Base-by-base conservation (phyloP, 2,329 filamentous ascomycete species). In the Lomentospora prolificans region DNA sequence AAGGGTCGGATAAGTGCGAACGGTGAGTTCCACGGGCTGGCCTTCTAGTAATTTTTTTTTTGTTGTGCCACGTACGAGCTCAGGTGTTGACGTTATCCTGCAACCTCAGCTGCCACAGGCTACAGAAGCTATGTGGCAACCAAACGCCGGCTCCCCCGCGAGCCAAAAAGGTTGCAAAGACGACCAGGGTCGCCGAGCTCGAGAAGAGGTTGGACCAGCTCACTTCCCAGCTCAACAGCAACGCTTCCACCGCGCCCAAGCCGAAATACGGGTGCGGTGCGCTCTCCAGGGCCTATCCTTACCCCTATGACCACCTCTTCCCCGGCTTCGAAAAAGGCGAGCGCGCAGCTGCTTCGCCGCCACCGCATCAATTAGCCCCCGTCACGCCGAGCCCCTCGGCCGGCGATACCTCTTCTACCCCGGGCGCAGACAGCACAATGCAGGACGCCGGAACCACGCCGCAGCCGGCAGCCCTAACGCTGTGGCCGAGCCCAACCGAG, bases 181-280 rank as follows among this genome's bases (percentile, higher is more conserved):
- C 74, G 14, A 78, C 74, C 17, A 68, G 75, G 50, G 75, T 79
- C 41, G 71, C 75, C 17, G 75, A 78, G 64, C 68, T 79, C 9
- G 76, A 79, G 64, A 74, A 73, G 63, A 69, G 75, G 1, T 68
- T 79, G 1, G 70, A 78, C 57, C 73, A 77, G 62, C 66, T 79
- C 56, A 75, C 74, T 2, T 72, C 72, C 1, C 72, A 75, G 52
- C 68, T 78, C 44, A 68, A 71, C 58, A 62, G 62, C 9, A 62
- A 61, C 30, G 53, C 57, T 55, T 44, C 17, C 55, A 58, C 22
- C 56, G 60, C 55, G 25, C 9, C 48, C 44, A 22, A 22, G 22
- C 19, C 24, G n/a, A n/a, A 24, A n/a, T 33, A 22, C 7, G 28
- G 14, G 2, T 4, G 53, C 4, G 53, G n/a, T 12, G 25, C 27